Conservation (phyloP, 345 rosid species). For the Passiflora organensis region DNA sequence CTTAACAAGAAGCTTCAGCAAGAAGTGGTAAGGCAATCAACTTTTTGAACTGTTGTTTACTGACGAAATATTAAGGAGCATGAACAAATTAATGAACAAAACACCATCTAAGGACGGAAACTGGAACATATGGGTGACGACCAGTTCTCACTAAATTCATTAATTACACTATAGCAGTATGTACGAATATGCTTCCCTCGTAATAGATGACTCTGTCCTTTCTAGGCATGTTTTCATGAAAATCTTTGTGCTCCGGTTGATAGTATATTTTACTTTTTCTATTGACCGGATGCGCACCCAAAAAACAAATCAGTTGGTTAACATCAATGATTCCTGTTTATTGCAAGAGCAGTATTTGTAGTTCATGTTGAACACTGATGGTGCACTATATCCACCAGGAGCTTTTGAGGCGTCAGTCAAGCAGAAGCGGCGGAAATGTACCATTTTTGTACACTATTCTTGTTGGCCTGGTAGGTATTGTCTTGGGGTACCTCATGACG, state of each 20-base stretch:
- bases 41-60: neutral
- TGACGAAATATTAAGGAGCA: too few relatives aligned
- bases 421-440: slow-evolving; percentile 36
- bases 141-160: neutral
- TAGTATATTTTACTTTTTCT: too few relatives aligned
- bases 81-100: too few relatives aligned
- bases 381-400: slow-evolving; percentile 45
- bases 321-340: neutral
- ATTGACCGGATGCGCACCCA: too few relatives aligned
- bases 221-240: neutral
- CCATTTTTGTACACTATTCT: slow-evolving; percentile 48
- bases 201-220: too few relatives aligned
- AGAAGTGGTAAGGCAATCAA: slow-evolving; percentile 51
- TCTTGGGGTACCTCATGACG: slow-evolving; percentile 73
- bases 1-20: slow-evolving; percentile 49
- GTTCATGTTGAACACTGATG: neutral
- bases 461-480: slow-evolving; percentile 59
- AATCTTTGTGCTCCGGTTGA: neutral
- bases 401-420: slow-evolving; percentile 40
- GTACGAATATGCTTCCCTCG: too few relatives aligned
- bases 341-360: neutral
- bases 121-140: neutral
- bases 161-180: too few relatives aligned
- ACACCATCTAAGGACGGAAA: neutral
- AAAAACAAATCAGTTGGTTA: neutral